Evolutionary conservation across 208 protist species (phyloP), one percentile per base, ranked within the genome.

Genomic region (Crithidia bombi): DNA sequence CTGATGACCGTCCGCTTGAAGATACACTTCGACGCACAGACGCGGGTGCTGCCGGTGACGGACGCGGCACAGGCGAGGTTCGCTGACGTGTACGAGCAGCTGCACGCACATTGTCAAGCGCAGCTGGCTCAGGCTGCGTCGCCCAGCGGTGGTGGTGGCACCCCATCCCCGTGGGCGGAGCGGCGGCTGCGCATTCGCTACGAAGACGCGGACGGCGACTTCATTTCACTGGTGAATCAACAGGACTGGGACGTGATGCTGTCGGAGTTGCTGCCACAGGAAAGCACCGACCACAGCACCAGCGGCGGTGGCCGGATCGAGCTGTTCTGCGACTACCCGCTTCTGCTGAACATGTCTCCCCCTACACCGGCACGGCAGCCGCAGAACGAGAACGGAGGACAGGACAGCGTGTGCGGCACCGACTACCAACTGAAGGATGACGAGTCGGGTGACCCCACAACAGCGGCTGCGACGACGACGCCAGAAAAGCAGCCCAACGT

Each of bases 161-260:
- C 51, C 30, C 0, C 63, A 35, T 65, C 71, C 9, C 41, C 51
- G 12, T 63, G 64, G 17, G 30, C 44, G 2, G 79, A 75, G 6
- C 76, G 81, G 19, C 69, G 79, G 28, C 79, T 95, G 65, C 84
- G 90, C 36, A 78, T 95, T 38, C 87, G 86, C 35, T 95, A 95
- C 66, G 81, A 90, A 63, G 90, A 95, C 67, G 21, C 25, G 3
- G 90, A 95, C n/a, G 87, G 90, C 50, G 90, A 95, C 73, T 91
- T 79, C 68, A 92, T 95, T 44, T 87, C 83, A 23, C 55, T 95
- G 32, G 17, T 93, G 25, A 84, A 82, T 25, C 77, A 91, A 47
- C 79, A 90, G 39, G 90, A 95, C 65, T 95, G 86, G 90, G 62
- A 78, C 25, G 73, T 82, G 38, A 84, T 92, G 78, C 43, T 92